These are phyloP conservation scores for Albophoma yamanashiensis DNA, from an alignment of 2,329 filamentous ascomycete species.

Conservation along the genomic window DNA sequence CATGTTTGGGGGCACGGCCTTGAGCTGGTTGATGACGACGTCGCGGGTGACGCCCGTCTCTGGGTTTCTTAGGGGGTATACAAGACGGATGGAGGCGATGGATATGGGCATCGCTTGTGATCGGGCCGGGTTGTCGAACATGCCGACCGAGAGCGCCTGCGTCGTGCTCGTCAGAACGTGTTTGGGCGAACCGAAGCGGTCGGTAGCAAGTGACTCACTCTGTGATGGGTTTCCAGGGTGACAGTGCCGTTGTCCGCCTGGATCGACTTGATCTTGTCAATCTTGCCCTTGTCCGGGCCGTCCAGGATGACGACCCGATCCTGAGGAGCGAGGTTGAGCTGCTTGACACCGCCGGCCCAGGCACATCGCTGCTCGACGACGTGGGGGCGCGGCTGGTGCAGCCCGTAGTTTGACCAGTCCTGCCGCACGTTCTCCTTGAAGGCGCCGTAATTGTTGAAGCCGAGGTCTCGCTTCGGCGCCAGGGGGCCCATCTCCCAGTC, in stretches of 20 bases:
- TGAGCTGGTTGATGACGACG: slow-evolving; percentile 64
- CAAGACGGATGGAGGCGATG: slow-evolving; percentile 66
- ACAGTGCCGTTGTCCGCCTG: slow-evolving; percentile 44
- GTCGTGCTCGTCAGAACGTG: not conserved
- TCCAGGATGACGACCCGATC: slow-evolving; percentile 77
- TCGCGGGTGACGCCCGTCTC: slow-evolving; percentile 57
- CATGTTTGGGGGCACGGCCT: slow-evolving; percentile 39
- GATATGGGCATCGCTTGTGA: slow-evolving; percentile 40
- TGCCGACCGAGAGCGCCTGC: slow-evolving; percentile 18
- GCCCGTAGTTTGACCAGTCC: slow-evolving; percentile 22
- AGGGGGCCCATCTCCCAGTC: slow-evolving; percentile 71
- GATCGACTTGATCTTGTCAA: slow-evolving; percentile 58
- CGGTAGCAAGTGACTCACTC: slow-evolving; percentile 37
- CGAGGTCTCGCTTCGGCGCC: slow-evolving; percentile 65
- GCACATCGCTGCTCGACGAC: slow-evolving; percentile 32
- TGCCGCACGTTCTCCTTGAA: slow-evolving; percentile 24
- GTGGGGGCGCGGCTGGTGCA: slow-evolving; percentile 17
- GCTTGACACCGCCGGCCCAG: slow-evolving; percentile 45
- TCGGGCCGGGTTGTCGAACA: slow-evolving; percentile 18
- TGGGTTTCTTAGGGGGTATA: slow-evolving; percentile 62
- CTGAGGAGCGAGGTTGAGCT: slow-evolving; percentile 51
- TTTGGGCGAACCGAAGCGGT: not conserved
- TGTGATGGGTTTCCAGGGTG: slow-evolving; percentile 49
- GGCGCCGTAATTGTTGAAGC: slow-evolving; percentile 52
- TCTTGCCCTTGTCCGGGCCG: slow-evolving; percentile 72